A percentile compares a stretch with the other conserved stretches of the same genome.
phyloP scores from a whole-genome alignment of 1,284 basidiomycete genomes.

The Sporisorium graminicola region DNA sequence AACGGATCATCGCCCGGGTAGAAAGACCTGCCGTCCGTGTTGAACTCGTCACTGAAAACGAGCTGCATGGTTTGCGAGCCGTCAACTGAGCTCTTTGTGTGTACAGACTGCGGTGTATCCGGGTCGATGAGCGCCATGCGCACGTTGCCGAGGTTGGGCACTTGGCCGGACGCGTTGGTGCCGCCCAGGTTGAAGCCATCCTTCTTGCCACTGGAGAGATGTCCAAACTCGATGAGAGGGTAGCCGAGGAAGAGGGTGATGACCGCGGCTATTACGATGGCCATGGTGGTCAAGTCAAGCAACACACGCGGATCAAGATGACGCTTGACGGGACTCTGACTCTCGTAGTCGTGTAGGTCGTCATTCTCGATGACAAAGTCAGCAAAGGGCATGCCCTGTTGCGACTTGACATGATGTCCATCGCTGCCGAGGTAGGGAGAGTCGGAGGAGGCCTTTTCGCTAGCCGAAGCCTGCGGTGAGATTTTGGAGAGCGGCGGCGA shows the following conservation, averaged over 20 bases:
- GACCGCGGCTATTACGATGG: constrained; percentile 71
- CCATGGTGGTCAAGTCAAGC: constrained; percentile 62
- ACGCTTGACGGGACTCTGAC: constrained; percentile 30
- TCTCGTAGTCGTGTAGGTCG: constrained; percentile 47
- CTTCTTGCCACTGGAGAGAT: constrained; percentile 20
- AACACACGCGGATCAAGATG: constrained; percentile 27
- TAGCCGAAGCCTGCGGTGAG: constrained; percentile 22
- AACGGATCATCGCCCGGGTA: constrained; percentile 75
- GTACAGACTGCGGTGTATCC: constrained; percentile 67
- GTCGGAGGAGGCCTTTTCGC: constrained; percentile 20
- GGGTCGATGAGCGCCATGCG: constrained; percentile 66
- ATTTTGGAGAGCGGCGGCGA: constrained; percentile 14
- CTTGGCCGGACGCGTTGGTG: constrained; percentile 59
- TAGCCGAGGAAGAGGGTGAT: constrained; percentile 82
- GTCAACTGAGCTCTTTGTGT: constrained; percentile 72
- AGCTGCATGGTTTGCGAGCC: constrained; percentile 60
- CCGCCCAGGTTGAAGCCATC: constrained; percentile 54
- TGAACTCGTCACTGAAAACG: constrained; percentile 70
- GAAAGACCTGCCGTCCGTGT: constrained; percentile 72
- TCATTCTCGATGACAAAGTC: constrained; percentile 57
- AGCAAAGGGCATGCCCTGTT: constrained; percentile 36
- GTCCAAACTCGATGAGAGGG: constrained; percentile 75
- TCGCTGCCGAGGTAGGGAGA: constrained; percentile 44
- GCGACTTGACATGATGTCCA: constrained; percentile 10
- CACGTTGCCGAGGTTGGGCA: constrained; percentile 47